Base-by-base conservation (phyloP, 192 early-diverging fungal genomes). In the Kappamyces sp. region DNA sequence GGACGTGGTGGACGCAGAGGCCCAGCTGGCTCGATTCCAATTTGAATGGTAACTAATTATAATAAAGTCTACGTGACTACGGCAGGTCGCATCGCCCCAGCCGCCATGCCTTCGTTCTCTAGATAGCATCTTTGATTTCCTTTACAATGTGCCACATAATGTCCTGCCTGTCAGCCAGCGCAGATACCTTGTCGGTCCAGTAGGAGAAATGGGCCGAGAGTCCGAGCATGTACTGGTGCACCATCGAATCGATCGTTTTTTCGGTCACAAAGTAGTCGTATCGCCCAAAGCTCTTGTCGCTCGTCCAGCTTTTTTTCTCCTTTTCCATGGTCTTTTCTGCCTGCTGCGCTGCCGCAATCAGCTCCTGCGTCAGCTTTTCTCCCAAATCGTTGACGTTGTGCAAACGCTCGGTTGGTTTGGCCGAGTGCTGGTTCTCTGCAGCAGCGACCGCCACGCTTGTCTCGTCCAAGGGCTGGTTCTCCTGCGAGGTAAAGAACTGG, bases 1-100 rank as follows among this genome's bases (percentile, higher is more conserved):
- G 69, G 95, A 98, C 51, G 76, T 91, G 63, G 76, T 87, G 35
- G 87, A 92, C 15, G 81, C 86, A 35, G 63, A 84, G 3, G 70
- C 73, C 6, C 74, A 79, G 38, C 65, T 97, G 60, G 85, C 89
- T 34, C 76, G 92, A 59, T 95, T 92, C 63, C 70, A 85, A 43
- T 59, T 36, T 59, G 57, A 59, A 10, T 59, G 57, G 57, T 59
- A 59, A 59, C 47, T 44, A 57, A 57, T 23, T 23, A 23, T 23
- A 23, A 23, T 23, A 23, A 23, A 23, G 23, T 23, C 23, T 23
- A 23, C 23, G 23, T 23, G 23, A 23, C 23, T 23, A 23, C 23
- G 23, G 23, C 23, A 23, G 23, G 23, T 23, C 23, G 23, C 23
- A 23, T 23, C 0, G 23, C 23, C 23, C 23, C 23, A 23, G 23